A percentile compares a stretch with the other conserved stretches of the same genome.
Evolutionary conservation across 176 grass and related monocot genomes (phyloP).

Genomic region (Miscanthus lutarioriparius): DNA sequence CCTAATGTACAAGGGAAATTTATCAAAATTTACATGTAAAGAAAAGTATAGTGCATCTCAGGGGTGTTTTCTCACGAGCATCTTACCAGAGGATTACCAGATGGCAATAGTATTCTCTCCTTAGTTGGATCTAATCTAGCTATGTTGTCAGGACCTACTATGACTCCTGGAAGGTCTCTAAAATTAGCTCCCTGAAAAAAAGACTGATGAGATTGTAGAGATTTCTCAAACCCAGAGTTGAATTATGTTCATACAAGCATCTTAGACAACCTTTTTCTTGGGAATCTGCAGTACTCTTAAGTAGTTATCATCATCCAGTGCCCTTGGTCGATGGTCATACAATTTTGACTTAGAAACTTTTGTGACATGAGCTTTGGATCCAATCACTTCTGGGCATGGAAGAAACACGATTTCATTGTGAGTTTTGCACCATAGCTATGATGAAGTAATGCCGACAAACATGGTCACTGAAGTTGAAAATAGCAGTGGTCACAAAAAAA

Average conservation of each 20-base stretch:
- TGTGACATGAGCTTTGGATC: slow-evolving; percentile 37
- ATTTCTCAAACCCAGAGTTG: background rate
- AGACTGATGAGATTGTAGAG: slow-evolving; percentile 22
- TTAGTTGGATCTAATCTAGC: slow-evolving; percentile 81
- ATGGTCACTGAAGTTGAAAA: slow-evolving; percentile 11
- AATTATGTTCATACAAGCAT: slow-evolving; percentile 32
- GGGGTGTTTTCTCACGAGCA: background rate
- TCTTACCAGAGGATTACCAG: slow-evolving; percentile 74
- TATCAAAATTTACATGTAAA: slow-evolving; percentile 12
- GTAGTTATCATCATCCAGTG: slow-evolving; percentile 76
- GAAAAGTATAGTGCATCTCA: slow-evolving; percentile 2
- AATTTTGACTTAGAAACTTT: slow-evolving; percentile 52
- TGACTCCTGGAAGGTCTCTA: slow-evolving; percentile 82
- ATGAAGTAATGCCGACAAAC: slow-evolving; percentile 20
- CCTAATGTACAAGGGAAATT: slow-evolving; percentile 50
- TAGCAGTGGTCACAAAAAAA: background rate
- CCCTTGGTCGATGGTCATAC: slow-evolving; percentile 70
- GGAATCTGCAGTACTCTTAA: slow-evolving; percentile 85
- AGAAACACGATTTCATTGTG: slow-evolving; percentile 36
- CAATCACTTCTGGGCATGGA: slow-evolving; percentile 54
- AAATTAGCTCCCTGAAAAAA: slow-evolving; percentile 96
- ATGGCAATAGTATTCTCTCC: slow-evolving; percentile 74
- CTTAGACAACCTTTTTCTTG: slow-evolving; percentile 73
- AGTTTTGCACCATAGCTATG: slow-evolving; percentile 31
- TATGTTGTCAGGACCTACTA: slow-evolving; percentile 74